Base-by-base conservation (phyloP, 352 stramenopile species). In the Phytophthora citricola region DNA sequence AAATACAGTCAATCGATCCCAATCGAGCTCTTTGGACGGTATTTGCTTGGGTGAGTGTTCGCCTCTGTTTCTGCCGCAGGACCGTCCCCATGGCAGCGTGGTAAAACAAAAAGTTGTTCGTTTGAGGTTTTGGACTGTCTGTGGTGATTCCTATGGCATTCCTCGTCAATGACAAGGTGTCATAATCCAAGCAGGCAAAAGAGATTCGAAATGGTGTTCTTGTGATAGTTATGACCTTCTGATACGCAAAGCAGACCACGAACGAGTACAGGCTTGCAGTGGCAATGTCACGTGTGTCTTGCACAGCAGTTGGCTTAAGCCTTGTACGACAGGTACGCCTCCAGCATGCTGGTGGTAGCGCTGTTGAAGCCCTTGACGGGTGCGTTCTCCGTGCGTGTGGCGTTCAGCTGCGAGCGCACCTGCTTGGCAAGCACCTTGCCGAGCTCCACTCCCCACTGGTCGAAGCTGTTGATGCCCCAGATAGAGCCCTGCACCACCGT, bases 381-480 rank as follows among this genome's bases (percentile, higher is more conserved):
- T 15, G 83, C 87, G 26, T 86, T 85, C 43, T 76, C 81, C 55
- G 81, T 83, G 54, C 93, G 82, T 69, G 90, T 94, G 4, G 81
- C 83, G 49, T 85, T 72, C 26, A 99, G 70, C 76, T 98, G 91
- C 26, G 85, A 72, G 55, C 94, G 89, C 67, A 99, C 97, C 63
- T 98, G 86, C 71, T 97, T 98, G 36, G 97, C 98, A 24, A 99
- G 90, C 66, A 98, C 93, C 87, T 99, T 99, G 57, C 98, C 98
- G 59, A 99, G 92, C 83, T 99, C 94, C 22, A 99, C 96, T 58
- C 97, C 97, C 96, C 95, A 99, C 81, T 99, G 96, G 81, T 99
- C 97, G 76, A 99, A 99, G 51, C 85, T 98, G 83, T 99, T 99
- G 66, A 99, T 86, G 70, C 98, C 94, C 98, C 98, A 99, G 58